Evolutionary conservation across 2,329 filamentous ascomycete species (phyloP), one percentile per base, ranked within the genome.

Genomic region (Cucurbitaria berberidis): DNA sequence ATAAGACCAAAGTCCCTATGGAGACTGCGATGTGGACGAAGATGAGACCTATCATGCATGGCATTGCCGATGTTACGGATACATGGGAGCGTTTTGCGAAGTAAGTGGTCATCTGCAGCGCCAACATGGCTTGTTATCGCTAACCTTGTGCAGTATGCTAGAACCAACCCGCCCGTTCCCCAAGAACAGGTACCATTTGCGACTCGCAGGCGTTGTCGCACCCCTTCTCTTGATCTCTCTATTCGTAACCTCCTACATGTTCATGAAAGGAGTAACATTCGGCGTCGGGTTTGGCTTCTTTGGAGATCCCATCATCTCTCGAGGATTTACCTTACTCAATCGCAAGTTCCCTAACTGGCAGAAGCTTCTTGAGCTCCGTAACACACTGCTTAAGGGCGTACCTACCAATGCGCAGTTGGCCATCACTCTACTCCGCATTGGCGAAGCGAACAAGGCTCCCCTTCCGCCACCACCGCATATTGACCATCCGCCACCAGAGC

Each of bases 381-480:
- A 91, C 29, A 91, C 89, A 0, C 71, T 95, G 1, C 84, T 96
- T 45, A 90, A 89, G 68, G 90, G 90, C 2, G 87, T 95, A 0
- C 91, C 91, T 0, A 96, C 91, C 1, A 95, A 96, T 68, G 90
- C 90, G 3, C 91, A 96, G 68, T 83, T 96, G 16, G 87, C 90
- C 0, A 78, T 96, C 24, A 96, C 91, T 0, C 81, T 96, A 1
- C 84, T 96, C 10, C 88, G 91, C 5, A 86, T 93, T 26, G 91
- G 90, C 35, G 91, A 96, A 74, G 85, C 84, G 10, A 93, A 93
- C 75, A 89, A 89, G 60, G 87, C 89, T 0, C 91, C 91, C 0
- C 75, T 96, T 0, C 90, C 90, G 26, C 79, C 84, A 10, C 83
- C 84, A 19, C 83, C 84, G 15, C 72, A 70, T 15, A 74, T 79